Conservation (phyloP, 129 eudicot genomes). For the Daucus carota region DH1_v3.0 NC_030384.2:50633501-50634000, state of each 20-base stretch:
- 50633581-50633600: constrained; percentile 30
- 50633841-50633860: constrained; percentile 74
- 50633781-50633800: constrained; percentile 19
- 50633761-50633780: constrained; percentile 40
- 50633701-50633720: constrained; percentile 33
- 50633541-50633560: constrained; percentile 88
- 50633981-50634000: constrained; percentile 86
- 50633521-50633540: constrained; percentile 67
- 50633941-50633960: constrained; percentile 96
- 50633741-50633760: constrained; percentile 32
- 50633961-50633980: constrained; percentile 84
- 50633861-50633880: constrained; percentile 78
- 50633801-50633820: constrained; percentile 64
- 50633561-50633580: constrained; percentile 84
- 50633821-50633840: constrained; percentile 76
- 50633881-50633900: constrained; percentile 62
- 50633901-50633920: constrained; percentile 79
- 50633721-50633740: constrained; percentile 46
- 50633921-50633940: constrained; percentile 97
- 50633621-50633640: constrained; percentile 51
- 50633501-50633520: constrained; percentile 25
- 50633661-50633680: constrained; percentile 27
- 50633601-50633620: constrained; percentile 56
- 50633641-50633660: constrained; percentile 31
- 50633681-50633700: constrained; percentile 24